Percentiles rank a stretch among this genome's conserved stretches.
These are phyloP conservation scores for Annulohypoxylon nitens DNA, from an alignment of 495 filamentous ascomycete genomes.

Conservation along the genomic window DNA sequence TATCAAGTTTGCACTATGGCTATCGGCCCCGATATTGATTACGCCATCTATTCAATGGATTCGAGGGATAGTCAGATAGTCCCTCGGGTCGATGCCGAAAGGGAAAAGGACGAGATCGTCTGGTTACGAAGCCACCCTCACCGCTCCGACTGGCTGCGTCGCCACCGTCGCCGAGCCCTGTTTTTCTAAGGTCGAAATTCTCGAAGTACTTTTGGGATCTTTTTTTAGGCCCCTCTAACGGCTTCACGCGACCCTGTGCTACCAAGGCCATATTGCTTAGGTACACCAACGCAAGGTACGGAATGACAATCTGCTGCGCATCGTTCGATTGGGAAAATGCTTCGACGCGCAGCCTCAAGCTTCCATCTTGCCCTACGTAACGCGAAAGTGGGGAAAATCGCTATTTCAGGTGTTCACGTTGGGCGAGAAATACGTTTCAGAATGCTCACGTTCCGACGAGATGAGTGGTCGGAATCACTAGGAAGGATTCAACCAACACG, in stretches of 20 bases:
- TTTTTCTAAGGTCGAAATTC: constrained; percentile 31
- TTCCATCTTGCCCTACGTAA: constrained; percentile 49
- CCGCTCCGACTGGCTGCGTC: constrained; percentile 35
- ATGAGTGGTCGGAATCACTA: constrained; percentile 45
- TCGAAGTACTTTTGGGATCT: constrained; percentile 22
- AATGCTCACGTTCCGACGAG: constrained; percentile 39
- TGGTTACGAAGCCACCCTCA: constrained; percentile 42
- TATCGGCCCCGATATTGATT: constrained; percentile 26
- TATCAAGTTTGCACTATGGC: constrained; percentile 20
- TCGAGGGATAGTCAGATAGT: constrained; percentile 8
- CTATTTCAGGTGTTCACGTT: constrained; percentile 47
- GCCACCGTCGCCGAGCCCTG: constrained; percentile 27
- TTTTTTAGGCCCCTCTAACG: constrained; percentile 22
- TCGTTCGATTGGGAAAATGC: constrained; percentile 43
- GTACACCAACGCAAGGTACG: constrained; percentile 46
- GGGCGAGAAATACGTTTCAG: constrained; percentile 53
- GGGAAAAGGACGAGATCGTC: constrained; percentile 30
- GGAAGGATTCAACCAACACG: constrained; percentile 45
- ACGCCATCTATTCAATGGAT: constrained; percentile 33
- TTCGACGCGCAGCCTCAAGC: constrained; percentile 48
- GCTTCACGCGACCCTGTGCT: constrained; percentile 41
- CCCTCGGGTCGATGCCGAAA: constrained; percentile 35
- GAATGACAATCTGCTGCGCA: constrained; percentile 46
- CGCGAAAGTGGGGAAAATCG: constrained; percentile 45
- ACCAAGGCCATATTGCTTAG: constrained; percentile 30